Evolutionary conservation across 345 rosid species (phyloP), one percentile per base, ranked within the genome.

Genomic region (Kandelia obovata): DNA sequence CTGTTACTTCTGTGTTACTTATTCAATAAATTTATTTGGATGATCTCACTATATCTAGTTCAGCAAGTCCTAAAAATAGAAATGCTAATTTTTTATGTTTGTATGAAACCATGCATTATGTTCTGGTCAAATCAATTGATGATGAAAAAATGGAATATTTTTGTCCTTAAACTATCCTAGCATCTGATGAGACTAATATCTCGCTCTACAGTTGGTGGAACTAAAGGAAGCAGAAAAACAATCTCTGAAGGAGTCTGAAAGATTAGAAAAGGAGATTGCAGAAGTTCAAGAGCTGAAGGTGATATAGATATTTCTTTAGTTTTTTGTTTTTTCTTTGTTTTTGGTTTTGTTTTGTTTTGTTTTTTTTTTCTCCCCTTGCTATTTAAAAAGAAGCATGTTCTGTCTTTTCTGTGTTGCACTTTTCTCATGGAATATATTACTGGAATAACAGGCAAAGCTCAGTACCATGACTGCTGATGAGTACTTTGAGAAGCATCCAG

Each of bases 401-500:
- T 19, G 0, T 43, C 49, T 43, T 43, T 43, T 11, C 17, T 25
- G 17, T 56, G 30, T 56, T 25, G 16, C 6, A 25, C 4, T 10
- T 25, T 11, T 56, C 59, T 56, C 17, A 56, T 10, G 31, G 59
- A 27, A 56, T 56, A 21, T 23, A 56, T 23, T 56, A 9, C 30
- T 56, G 25, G 59, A 56, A 20, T 39, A 20, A 43, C 96, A 96
- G 99, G 65, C 83, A 86, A 96, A 89, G 81, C 65, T 96, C 71
- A 89, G 98, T 84, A 92, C 99, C 81, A 96, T 96, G 99, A 96
- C 97, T 1, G 98, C 97, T 7, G 96, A 95, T 7, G 99, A 95
- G 69, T 95, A 95, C 88, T 96, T 96, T 66, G 94, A 61, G 65
- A 92, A 95, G 82, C 96, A 95, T 73, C 99, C 99, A 0, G 99